These are phyloP conservation scores for Rubroboletus satanas DNA, from an alignment of 768 basidiomycete species.

Conservation along the genomic window DNA sequence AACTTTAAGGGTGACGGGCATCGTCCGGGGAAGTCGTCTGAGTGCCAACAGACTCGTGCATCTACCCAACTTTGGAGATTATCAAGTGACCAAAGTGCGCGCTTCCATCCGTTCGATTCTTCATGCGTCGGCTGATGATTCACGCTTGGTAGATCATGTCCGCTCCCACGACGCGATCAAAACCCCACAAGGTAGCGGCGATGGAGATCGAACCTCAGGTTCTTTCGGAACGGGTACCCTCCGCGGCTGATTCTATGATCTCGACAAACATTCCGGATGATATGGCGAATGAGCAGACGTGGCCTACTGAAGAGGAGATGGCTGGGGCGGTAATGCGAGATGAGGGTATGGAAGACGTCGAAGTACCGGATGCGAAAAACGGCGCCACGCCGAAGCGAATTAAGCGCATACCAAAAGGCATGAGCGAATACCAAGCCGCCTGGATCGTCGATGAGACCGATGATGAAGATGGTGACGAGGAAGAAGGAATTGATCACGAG, in stretches of 20 bases:
- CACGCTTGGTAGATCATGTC: conserved; percentile 59
- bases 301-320: conserved; percentile 99
- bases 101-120: neutral
- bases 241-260: conserved; percentile 77
- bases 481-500: conserved; percentile 43
- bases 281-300: conserved; percentile 93
- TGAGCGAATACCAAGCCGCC: conserved; percentile 94
- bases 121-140: neutral
- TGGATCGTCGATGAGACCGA: conserved; percentile 90
- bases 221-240: conserved; percentile 60
- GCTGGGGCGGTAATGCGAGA: conserved; percentile 31
- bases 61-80: conserved; percentile 85
- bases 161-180: conserved; percentile 41
- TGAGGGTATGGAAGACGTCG: conserved; percentile 16
- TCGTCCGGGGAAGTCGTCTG: conserved; percentile 71
- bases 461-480: conserved; percentile 51
- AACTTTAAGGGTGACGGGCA: conserved; percentile 71
- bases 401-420: conserved; percentile 89
- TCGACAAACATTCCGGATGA: conserved; percentile 88
- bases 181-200: conserved; percentile 32
- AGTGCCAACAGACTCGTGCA: conserved; percentile 86
- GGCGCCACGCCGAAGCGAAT: conserved; percentile 79
- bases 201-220: conserved; percentile 68
- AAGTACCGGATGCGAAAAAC: conserved; percentile 57
- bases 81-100: conserved; percentile 72